phyloP scores from a whole-genome alignment of 2,329 filamentous ascomycete genomes.

The Rugonectria rugulosa region DNA sequence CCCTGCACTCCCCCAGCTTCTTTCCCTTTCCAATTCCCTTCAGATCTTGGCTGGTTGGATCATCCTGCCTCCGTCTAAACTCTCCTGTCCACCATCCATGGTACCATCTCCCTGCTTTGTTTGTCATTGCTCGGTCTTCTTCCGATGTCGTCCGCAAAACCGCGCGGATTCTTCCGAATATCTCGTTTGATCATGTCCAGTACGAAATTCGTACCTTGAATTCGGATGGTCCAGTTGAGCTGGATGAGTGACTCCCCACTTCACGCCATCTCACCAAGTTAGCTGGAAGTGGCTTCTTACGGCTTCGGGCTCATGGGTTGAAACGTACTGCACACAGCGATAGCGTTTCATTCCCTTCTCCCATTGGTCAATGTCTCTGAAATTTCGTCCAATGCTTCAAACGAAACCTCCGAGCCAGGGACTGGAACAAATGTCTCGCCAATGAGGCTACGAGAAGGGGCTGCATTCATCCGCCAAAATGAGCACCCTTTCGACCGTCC shows the following conservation, averaged over 20 bases:
- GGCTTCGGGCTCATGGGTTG: constrained; percentile 15
- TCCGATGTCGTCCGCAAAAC: constrained; percentile 12
- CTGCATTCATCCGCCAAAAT: constrained; percentile 9
- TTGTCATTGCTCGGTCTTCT: constrained; percentile 20
- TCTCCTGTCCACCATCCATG: constrained; percentile 1
- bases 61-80: constrained; percentile 8
- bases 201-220: no score
- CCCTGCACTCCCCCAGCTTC: no score
- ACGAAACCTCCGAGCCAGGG: neutral
- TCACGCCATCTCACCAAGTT: constrained; percentile 13
- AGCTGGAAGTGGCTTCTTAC: neutral
- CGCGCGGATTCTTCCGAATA: constrained; percentile 11
- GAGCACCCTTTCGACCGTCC: neutral
- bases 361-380: constrained; percentile 29
- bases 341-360: constrained; percentile 23
- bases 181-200: neutral
- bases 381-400: constrained; percentile 1
- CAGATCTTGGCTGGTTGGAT: constrained; percentile 3
- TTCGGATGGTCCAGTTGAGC: no score
- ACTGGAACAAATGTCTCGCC: neutral
- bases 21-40: neutral
- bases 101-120: neutral
- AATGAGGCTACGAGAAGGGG: constrained; percentile 25
- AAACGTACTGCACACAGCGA: constrained; percentile 25
- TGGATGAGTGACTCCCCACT: neutral